Evolutionary conservation across 2,329 filamentous ascomycete genomes (phyloP), one percentile per base, ranked within the genome.

Genomic region (Ceratocystis albifundus): DNA sequence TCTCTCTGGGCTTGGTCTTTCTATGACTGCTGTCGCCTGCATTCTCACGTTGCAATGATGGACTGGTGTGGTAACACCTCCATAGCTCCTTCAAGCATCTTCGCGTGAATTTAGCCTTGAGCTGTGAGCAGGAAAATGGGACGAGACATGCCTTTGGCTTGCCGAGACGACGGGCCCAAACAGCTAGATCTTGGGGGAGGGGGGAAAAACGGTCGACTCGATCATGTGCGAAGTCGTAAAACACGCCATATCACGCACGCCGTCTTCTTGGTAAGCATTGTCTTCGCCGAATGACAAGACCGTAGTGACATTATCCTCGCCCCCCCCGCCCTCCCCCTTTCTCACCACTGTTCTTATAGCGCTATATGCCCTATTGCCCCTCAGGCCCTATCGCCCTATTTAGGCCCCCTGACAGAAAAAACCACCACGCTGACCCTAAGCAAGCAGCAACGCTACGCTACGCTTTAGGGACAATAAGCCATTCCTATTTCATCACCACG

Each of bases 71-170:
- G 53, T 57, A 57, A 15, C 53, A 50, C 46, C 22, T 20, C 6
- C 46, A 32, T 28, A 17, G n/a, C 53, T 17, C 17, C 53, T 57
- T 3, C 53, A 57, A 41, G 36, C 53, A 57, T 30, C 32, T 12
- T 57, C 10, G 22, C 53, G 36, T 41, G 36, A 41, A 41, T 12
- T 41, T 41, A 41, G 10, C 36, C 36, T 41, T 41, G 36, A 3
- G 36, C 36, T 12, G 36, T 41, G 36, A 3, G 36, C 36, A 41
- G 36, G 36, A 28, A 57, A 57, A 57, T 57, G 25, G 25, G 53
- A 57, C 53, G 53, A 57, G 53, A 57, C 53, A 57, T 57, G 53
- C 53, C 53, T 32, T 28, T 57, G 25, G 36, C 46, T 41, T 50
- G 17, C 46, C 46, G 46, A 50, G 46, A n/a, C 46, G 46, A n/a